Base-by-base conservation (phyloP, 2,329 filamentous ascomycete genomes). In the Fusarium succisae region DNA sequence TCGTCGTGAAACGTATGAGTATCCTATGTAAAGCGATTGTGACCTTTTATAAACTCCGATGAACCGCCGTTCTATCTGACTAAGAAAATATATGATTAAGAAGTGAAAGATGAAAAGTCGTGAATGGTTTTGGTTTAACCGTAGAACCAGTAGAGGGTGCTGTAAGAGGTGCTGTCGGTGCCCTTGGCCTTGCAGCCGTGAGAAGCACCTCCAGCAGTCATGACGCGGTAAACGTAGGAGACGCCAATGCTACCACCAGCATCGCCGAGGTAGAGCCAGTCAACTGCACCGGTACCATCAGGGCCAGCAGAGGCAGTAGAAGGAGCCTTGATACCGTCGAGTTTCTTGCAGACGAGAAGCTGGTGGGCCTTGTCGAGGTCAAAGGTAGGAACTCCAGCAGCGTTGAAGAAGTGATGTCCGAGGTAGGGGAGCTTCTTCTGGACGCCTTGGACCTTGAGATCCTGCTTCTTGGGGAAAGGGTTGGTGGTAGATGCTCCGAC, bases 321-420 rank as follows among this genome's bases (percentile, higher is more conserved):
- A 3, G 92, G 91, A 0, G 91, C 90, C 39, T 84, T 77, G 45
- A 89, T 84, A 41, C 77, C 80, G 38, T 82, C 85, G 45, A 84
- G 71, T 82, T 90, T 90, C 79, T 86, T 86, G 62, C 78, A 84
- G 73, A 86, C 81, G 78, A 84, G 80, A 75, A 83, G 80, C 37
- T 81, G 78, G 41, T 79, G 77, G 44, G 81, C 78, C 12, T 76
- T 79, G 57, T 82, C 79, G 43, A 93, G 84, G 66, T 89, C 85
- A 79, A 94, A 94, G 18, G 86, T 89, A 3, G 92, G 92, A 1
- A 84, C 81, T 70, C 86, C 82, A 50, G 78, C 72, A 53, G 71
- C 69, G 81, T 87, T 87, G 85, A 94, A 94, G 87, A 86, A 93
- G 85, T 94, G 92, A 76, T 90, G 86, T 37, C 92, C 92, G 20